Evolutionary conservation across 2,329 filamentous ascomycete genomes (phyloP).

Genomic region (Ascocoryne sarcoides): DNA sequence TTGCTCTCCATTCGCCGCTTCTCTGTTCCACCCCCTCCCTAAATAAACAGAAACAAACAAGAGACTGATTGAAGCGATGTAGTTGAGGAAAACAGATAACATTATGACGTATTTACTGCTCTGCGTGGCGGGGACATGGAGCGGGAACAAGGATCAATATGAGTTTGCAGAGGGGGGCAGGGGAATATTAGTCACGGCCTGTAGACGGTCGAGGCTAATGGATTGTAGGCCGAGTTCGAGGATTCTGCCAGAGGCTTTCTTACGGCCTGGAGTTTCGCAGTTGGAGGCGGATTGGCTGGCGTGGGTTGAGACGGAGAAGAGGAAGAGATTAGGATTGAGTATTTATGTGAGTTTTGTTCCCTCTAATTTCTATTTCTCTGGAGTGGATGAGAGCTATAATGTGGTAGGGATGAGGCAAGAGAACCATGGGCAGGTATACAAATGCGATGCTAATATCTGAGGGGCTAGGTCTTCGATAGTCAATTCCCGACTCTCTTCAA

Average conservation of each 20-base stretch:
- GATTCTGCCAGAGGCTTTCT: slow-evolving; percentile 12
- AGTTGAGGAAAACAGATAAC: slow-evolving; percentile 22
- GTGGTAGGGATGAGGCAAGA: no score
- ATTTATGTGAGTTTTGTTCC: slow-evolving; percentile 20
- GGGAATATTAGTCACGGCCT: slow-evolving; percentile 22
- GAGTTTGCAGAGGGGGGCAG: slow-evolving; percentile 24
- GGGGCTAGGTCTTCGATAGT: slow-evolving; percentile 24
- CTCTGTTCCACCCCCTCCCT: no score
- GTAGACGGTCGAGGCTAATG: slow-evolving; percentile 19
- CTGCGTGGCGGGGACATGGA: slow-evolving; percentile 23
- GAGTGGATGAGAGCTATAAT: no score
- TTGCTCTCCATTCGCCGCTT: no score
- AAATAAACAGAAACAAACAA: not conserved
- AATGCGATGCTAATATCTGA: no score
- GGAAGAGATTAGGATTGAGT: slow-evolving; percentile 22
- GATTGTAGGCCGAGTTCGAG: slow-evolving; percentile 20
- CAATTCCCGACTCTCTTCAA: slow-evolving; percentile 25
- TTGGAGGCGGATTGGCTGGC: slow-evolving; percentile 20
- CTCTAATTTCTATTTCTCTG: not conserved
- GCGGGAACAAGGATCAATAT: slow-evolving; percentile 23
- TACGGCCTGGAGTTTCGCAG: slow-evolving; percentile 11
- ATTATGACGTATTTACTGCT: slow-evolving; percentile 24
- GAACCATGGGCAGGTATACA: no score
- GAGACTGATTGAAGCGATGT: not conserved
- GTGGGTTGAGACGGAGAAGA: slow-evolving; percentile 25